Evolutionary conservation across 192 early-diverging fungal species (phyloP), one percentile per base, ranked within the genome.

Genomic region (Backusella psychrophila): DNA sequence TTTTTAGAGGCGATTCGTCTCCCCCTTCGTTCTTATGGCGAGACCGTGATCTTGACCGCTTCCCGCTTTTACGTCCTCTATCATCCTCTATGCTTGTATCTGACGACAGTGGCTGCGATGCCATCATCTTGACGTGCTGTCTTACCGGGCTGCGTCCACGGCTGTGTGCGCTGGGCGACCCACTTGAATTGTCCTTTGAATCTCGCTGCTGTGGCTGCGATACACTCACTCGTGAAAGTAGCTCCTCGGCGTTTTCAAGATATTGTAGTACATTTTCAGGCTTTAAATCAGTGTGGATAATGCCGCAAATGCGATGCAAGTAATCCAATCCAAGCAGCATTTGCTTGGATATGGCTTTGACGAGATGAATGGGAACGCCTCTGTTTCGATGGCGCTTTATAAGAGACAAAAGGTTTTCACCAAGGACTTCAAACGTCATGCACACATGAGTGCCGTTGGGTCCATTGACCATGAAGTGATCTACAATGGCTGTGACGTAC

Each of bases 201-300:
- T 77, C 41, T 66, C 75, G 52, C 66, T 56, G 26, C 72, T 67
- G 31, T 29, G 46, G 74, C 38, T 75, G 63, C 29, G 39, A 33
- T 4, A 46, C 6, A 1, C 34, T 39, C 23, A 74, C 65, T 80
- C 41, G 83, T 68, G 86, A 84, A 33, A 97, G 86, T 4, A 93
- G 90, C 7, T 93, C 87, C 31, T 95, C 94, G 2, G 97, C 94
- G 74, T 98, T 87, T 52, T 92, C 91, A 38, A 99, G 90, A 74
- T 93, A 95, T n/a, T 97, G 93, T 7, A 99, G 87, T 5, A 98
- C 93, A 80, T 99, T 99, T 83, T 99, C 98, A 12, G 97, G 98
- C 77, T 99, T 99, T 49, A 99, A 81, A 82, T 99, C 98, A 0
- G 98, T 99, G 85, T 99, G 98, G 71, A 99, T 98, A 75, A 99